phyloP scores from a whole-genome alignment of 352 stramenopile genomes.

The Phytophthora cactorum region DNA sequence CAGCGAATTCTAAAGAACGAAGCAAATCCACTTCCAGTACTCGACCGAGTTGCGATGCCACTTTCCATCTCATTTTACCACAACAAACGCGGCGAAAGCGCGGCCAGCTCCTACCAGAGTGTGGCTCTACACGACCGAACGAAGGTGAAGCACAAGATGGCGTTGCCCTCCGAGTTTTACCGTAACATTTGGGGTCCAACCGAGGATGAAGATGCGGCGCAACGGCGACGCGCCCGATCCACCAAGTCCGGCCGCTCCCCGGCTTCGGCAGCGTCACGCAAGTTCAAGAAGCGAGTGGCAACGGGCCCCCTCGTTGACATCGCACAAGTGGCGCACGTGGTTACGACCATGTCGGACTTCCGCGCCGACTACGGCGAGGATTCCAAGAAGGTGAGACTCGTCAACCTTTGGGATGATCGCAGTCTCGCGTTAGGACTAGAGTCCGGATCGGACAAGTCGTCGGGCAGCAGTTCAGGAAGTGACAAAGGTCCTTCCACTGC shows the following conservation, averaged over 20 bases:
- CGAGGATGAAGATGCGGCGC: constrained; percentile 37
- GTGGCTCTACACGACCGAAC: constrained; percentile 42
- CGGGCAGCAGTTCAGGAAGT: constrained; percentile 9
- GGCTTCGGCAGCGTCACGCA: constrained; percentile 24
- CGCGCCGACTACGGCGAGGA: constrained; percentile 65
- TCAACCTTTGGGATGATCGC: constrained; percentile 69
- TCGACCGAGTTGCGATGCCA: constrained; percentile 32
- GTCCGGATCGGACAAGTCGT: constrained; percentile 4
- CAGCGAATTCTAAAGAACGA: constrained; percentile 11
- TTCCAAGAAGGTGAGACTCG: constrained; percentile 18
- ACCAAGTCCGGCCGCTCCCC: constrained; percentile 24
- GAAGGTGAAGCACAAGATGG: constrained; percentile 45
- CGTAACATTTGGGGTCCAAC: constrained; percentile 59
- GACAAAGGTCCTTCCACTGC: constrained; percentile 35
- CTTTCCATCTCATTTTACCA: constrained; percentile 59
- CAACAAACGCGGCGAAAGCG: constrained; percentile 32
- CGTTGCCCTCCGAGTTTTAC: constrained; percentile 60
- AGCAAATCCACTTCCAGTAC: not conserved
- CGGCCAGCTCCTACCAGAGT: constrained; percentile 39
- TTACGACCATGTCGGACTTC: constrained; percentile 75
- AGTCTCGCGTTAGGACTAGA: constrained; percentile 36
- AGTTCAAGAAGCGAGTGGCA: constrained; percentile 45
- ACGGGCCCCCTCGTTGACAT: constrained; percentile 67
- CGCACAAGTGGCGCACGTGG: constrained; percentile 70
- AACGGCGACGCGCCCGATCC: constrained; percentile 27